Evolutionary conservation across 2,329 filamentous ascomycete species (phyloP), one percentile per base, ranked within the genome.

Genomic region (Microcyclosporella mali): DNA sequence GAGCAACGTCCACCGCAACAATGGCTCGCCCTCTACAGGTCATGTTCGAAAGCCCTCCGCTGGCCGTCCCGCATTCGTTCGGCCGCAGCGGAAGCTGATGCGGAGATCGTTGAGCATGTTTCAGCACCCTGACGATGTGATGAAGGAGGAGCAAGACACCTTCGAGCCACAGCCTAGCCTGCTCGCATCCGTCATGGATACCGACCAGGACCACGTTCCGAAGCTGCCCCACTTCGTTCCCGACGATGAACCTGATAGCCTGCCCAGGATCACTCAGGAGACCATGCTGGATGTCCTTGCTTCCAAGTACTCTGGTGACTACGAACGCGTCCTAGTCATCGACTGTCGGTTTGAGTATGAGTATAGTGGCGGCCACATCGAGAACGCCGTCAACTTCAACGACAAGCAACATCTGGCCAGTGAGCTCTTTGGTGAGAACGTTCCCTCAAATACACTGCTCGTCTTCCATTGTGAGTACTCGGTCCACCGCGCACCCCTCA

Each of bases 281-380:
- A 95, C 88, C 2, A 77, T 98, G 63, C 70, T 95, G 43, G 78
- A 88, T n/a, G 78, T 98, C 28, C 74, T 98, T 49, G 85, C 95
- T 65, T 88, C 88, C 48, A 84, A 85, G 56, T 95, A 82, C 67
- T 79, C 81, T 57, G 74, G 82, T 18, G 66, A 78, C 17, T 97
- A 85, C 64, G 81, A 88, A 47, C 79, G 89, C 62, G 82, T 87
- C 63, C 78, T 94, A 66, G 76, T 98, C 59, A 84, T 98, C 58
- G 92, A 98, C 66, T 98, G 92, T 66, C 85, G 92, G 15, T 98
- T 98, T 63, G 92, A 98, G 73, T 98, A 98, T 66, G 92, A 98
- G 69, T 98, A 94, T 63, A 84, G 95, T 12, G 92, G 92, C 43
- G 92, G 92, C 27, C 92, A 98, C 65, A 95, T 98, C 61, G 79